Percentiles rank a stretch among this genome's conserved stretches.
Conservation (phyloP, 306 rosid genomes). For the Albizia julibrissin region DNA sequence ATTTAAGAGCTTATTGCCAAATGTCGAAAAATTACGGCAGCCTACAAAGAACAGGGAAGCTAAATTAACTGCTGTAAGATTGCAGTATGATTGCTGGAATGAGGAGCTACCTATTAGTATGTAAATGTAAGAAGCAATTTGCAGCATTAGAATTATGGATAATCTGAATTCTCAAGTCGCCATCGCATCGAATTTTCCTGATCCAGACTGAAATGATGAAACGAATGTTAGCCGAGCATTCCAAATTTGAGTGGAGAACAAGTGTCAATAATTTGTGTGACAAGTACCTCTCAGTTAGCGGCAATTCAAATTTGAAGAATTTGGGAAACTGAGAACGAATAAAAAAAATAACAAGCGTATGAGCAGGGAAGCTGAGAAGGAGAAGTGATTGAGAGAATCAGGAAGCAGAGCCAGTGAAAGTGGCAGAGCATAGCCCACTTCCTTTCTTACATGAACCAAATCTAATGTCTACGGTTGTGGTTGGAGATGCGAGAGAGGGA, state of each 20-base stretch:
- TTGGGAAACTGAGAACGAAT: not conserved
- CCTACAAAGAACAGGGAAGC: not conserved
- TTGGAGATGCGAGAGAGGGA: not conserved
- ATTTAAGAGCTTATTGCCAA: not conserved
- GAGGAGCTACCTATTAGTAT: not conserved
- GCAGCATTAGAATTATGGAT: not conserved
- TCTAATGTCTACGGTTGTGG: constrained; percentile 19
- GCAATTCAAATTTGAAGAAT: constrained; percentile 8
- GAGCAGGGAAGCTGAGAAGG: constrained; percentile 1
- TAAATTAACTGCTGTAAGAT: not conserved
- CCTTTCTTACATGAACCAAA: not conserved
- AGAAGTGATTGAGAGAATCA: constrained; percentile 31
- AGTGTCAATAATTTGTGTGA: constrained; percentile 11
- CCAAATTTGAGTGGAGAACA: constrained; percentile 28
- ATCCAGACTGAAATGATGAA: not conserved
- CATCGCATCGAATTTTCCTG: constrained; percentile 7
- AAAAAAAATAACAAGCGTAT: not conserved
- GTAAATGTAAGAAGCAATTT: not conserved
- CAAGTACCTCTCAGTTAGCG: not conserved
- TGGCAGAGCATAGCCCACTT: constrained; percentile 26
- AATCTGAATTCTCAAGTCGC: not conserved
- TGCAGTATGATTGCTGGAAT: not conserved
- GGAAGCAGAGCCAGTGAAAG: constrained; percentile 24
- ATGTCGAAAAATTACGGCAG: not conserved
- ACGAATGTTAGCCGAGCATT: not conserved